Conservation (phyloP, 345 rosid genomes). For the Populus euphratica region DNA sequence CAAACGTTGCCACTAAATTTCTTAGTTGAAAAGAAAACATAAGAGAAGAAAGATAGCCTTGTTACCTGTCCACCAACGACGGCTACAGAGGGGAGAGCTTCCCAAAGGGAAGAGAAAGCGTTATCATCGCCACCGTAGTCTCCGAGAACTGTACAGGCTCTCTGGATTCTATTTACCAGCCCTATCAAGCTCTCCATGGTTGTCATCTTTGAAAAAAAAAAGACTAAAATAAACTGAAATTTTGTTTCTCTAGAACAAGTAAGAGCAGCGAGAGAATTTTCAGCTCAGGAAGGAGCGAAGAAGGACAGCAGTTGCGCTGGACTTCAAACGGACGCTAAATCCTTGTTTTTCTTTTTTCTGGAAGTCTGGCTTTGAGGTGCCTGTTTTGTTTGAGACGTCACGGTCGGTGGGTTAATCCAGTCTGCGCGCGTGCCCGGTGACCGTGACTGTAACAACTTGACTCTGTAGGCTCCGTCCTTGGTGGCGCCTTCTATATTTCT, state of each 20-base stretch:
- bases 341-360: too few relatives aligned
- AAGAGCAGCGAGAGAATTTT: neutral
- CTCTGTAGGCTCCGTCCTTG: too few relatives aligned
- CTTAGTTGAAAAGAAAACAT: neutral
- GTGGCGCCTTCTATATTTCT: too few relatives aligned
- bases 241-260: neutral
- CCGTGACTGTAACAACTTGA: too few relatives aligned
- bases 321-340: slow-evolving; percentile 4
- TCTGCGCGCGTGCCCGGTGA: too few relatives aligned
- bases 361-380: neutral
- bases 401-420: neutral
- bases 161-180: slow-evolving; percentile 32
- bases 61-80: slow-evolving; percentile 40
- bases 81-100: slow-evolving; percentile 35
- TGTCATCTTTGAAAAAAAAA: slow-evolving; percentile 9
- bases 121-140: slow-evolving; percentile 28
- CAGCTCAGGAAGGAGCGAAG: neutral
- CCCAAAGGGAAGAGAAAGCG: slow-evolving; percentile 35
- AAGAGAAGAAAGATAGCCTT: neutral
- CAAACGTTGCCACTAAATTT: neutral
- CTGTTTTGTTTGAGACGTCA: neutral
- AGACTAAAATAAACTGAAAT: neutral
- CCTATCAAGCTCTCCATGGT: slow-evolving; percentile 40
- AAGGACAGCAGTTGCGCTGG: neutral
- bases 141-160: slow-evolving; percentile 33